A percentile compares a stretch with the other conserved stretches of the same genome.
Conservation (phyloP, 495 filamentous ascomycete species). For the Amorphotheca resinae region DNA sequence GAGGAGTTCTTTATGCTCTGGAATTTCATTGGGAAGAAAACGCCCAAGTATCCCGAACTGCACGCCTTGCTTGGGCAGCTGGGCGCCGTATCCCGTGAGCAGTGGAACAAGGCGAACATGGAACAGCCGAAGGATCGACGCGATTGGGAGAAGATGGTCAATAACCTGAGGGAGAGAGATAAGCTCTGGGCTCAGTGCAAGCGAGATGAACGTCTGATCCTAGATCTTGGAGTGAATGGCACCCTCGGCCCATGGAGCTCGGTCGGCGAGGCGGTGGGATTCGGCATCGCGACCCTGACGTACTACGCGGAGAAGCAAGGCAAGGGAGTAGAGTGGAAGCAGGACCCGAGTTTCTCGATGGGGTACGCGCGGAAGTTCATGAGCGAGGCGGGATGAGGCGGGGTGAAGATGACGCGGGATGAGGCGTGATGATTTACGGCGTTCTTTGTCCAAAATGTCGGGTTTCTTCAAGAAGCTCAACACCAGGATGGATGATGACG, state of each 20-base stretch:
- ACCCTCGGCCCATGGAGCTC: slow-evolving; percentile 12
- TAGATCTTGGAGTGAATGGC: slow-evolving; percentile 16
- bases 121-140: neutral
- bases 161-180: slow-evolving; percentile 12
- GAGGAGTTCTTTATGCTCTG: slow-evolving; percentile 18
- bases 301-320: neutral
- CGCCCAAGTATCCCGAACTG: slow-evolving; percentile 16
- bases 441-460: too few relatives aligned
- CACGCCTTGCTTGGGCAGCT: slow-evolving; percentile 24
- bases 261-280: neutral
- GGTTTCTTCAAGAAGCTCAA: too few relatives aligned
- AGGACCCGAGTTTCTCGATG: neutral
- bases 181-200: slow-evolving; percentile 21
- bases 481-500: too few relatives aligned
- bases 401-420: too few relatives aligned
- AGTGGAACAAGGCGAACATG: slow-evolving; percentile 13
- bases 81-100: slow-evolving; percentile 26
- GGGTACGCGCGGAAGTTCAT: neutral
- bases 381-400: too few relatives aligned
- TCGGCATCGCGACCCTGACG: neutral
- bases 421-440: too few relatives aligned
- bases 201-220: slow-evolving; percentile 17
- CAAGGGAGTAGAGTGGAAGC: neutral
- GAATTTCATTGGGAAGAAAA: slow-evolving; percentile 19
- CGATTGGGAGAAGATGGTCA: neutral